These are phyloP conservation scores for Euphrasia confusa DNA, from an alignment of 257 asterid genomes.

Conservation along the genomic window DNA sequence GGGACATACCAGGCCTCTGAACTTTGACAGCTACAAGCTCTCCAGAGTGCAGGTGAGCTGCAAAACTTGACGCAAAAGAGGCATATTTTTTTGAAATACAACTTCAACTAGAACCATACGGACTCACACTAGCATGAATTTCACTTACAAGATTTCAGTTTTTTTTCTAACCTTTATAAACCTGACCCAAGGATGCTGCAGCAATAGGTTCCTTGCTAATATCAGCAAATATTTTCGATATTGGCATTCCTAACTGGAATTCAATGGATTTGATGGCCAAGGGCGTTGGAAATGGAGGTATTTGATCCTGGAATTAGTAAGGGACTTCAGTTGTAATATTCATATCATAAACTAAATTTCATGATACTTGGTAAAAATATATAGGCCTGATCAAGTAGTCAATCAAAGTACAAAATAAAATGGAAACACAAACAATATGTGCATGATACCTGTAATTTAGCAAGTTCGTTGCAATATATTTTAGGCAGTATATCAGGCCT, in stretches of 20 bases:
- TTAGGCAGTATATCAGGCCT: constrained; percentile 91
- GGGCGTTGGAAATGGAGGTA: constrained; percentile 87
- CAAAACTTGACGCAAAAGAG: constrained; percentile 65
- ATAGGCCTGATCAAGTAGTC: constrained; percentile 19
- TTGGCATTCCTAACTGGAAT: constrained; percentile 76
- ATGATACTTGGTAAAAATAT: constrained; percentile 9
- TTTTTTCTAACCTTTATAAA: constrained; percentile 75
- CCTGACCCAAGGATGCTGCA: constrained; percentile 98
- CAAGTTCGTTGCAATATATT: constrained; percentile 89
- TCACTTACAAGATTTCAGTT: constrained; percentile 23
- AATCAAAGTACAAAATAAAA: constrained; percentile 1
- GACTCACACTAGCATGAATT: constrained; percentile 9
- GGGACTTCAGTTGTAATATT: constrained; percentile 23
- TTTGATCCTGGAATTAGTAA: constrained; percentile 68
- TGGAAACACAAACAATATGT: constrained; percentile 21
- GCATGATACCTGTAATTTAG: constrained; percentile 76
- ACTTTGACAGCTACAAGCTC: constrained; percentile 99
- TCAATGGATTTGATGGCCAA: constrained; percentile 83
- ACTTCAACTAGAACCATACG: constrained; percentile 3
- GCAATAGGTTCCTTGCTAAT: constrained; percentile 89
- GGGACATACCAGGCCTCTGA: constrained; percentile 98
- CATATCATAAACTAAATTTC: constrained; percentile 15
- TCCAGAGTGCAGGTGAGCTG: constrained; percentile 99
- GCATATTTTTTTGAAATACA: constrained; percentile 31
- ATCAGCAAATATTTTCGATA: constrained; percentile 82